Conservation (phyloP, 306 rosid species). For the Calophaca sinica region DNA sequence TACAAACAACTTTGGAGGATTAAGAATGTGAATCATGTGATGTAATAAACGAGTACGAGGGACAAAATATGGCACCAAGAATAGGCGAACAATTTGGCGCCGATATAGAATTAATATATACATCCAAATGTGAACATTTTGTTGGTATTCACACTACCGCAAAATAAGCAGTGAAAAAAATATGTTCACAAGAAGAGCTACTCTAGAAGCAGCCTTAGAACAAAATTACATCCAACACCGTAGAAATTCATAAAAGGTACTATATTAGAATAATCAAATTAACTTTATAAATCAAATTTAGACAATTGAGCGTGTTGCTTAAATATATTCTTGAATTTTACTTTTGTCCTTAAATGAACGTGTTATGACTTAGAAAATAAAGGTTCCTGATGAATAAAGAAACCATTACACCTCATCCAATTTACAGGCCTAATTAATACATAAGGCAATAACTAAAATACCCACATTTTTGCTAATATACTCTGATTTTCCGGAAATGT, state of each 20-base stretch:
- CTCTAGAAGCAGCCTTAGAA: background rate
- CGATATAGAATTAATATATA: background rate
- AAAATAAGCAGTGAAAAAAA: conserved; percentile 1
- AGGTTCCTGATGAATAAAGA: background rate
- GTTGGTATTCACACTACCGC: conserved; percentile 36
- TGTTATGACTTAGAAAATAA: conserved; percentile 40
- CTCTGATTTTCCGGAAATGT: too few relatives aligned
- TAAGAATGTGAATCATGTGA: conserved; percentile 44
- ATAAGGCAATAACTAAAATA: too few relatives aligned
- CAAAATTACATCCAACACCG: background rate
- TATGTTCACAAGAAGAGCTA: background rate
- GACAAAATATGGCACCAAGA: background rate
- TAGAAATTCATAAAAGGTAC: background rate
- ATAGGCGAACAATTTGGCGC: background rate
- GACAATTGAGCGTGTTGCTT: background rate
- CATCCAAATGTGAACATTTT: conserved; percentile 35
- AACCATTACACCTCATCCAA: background rate
- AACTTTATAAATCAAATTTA: background rate
- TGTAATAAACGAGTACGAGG: background rate
- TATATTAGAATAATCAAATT: background rate
- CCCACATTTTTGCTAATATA: too few relatives aligned
- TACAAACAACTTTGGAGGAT: background rate
- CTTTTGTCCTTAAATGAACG: background rate
- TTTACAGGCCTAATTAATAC: background rate
- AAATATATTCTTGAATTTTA: background rate